Evolutionary conservation across 768 basidiomycete species (phyloP), one percentile per base, ranked within the genome.

Genomic region (Dictyophora rubrovolvata): DNA sequence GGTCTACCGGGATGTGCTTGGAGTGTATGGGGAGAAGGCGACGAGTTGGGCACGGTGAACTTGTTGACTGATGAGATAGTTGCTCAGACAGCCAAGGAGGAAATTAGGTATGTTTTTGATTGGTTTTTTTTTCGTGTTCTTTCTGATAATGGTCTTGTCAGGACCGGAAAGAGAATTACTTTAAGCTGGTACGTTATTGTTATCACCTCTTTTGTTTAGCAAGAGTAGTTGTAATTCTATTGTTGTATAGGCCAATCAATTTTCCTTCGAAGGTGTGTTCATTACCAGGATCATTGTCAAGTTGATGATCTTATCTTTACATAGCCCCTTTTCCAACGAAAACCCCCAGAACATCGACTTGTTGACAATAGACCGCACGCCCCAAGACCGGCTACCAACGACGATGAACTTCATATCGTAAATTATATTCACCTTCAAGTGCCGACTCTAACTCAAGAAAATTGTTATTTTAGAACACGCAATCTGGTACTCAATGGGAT

Each of bases 401-500:
- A 75, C 54, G 82, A 84, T 63, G 79, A 78, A 55, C 77, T 83
- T 48, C 76, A 84, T 65, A 81, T 84, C 16, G 81, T 83, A 49
- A 56, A 7, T 51, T 49, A 7, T 18, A 7, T 18, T 8, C 35
- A 49, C 37, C 7, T 36, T 21, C 20, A 33, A 50, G 22, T 48
- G 33, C 11, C 10, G 50, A 14, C 28, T 7, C 12, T 14, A 35
- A 12, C 22, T 42, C 33, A 33, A 14, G 14, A 46, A 22, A 55
- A 47, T 42, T 14, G 48, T 20, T 60, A n/a, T 54, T 9, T 8
- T 64, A 86, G 84, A 86, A 87, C 62, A 84, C 84, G 0, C 85
- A 86, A 70, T 84, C 83, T 0, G 83, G 84, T 9, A 76, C 82
- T 4, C 84, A 87, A 63, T 85, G 84, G 84, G 85, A 86, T 63